A percentile compares a stretch with the other conserved stretches of the same genome.
These are phyloP conservation scores for Phytophthora melonis DNA, from an alignment of 352 stramenopile genomes.

Conservation along the genomic window DNA sequence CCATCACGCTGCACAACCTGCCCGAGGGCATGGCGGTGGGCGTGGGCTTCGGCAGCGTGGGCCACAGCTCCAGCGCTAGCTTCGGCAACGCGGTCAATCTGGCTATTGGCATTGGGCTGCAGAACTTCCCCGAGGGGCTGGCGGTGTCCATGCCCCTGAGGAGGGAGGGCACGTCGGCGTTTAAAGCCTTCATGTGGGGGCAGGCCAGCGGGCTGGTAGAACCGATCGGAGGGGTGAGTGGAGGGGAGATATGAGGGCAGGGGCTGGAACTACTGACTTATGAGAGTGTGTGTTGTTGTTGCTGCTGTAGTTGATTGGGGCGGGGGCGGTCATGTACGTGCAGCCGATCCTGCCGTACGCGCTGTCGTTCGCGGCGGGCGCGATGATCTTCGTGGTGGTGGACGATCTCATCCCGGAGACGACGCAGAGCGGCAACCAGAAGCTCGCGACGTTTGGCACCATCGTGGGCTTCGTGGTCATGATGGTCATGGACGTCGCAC, in stretches of 20 bases:
- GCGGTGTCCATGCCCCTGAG: slow-evolving; percentile 91
- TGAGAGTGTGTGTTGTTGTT: not conserved
- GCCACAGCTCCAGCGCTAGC: slow-evolving; percentile 70
- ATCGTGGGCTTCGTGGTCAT: slow-evolving; percentile 94
- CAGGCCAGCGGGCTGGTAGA: slow-evolving; percentile 92
- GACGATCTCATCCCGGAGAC: slow-evolving; percentile 92
- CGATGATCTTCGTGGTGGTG: slow-evolving; percentile 94
- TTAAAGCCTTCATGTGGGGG: slow-evolving; percentile 90
- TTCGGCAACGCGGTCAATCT: slow-evolving; percentile 89
- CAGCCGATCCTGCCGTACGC: slow-evolving; percentile 91
- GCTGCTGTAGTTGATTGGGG: slow-evolving; percentile 74
- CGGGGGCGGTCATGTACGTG: slow-evolving; percentile 85
- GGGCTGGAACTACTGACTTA: slow-evolving; percentile 1
- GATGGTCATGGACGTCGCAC: slow-evolving; percentile 91
- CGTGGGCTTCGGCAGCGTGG: slow-evolving; percentile 90
- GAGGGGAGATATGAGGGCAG: not conserved
- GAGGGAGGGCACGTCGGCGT: slow-evolving; percentile 85
- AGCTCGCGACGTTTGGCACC: slow-evolving; percentile 84
- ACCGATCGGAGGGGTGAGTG: slow-evolving; percentile 82
- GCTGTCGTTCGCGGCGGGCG: slow-evolving; percentile 90
- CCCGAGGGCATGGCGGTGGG: slow-evolving; percentile 91
- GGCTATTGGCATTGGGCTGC: slow-evolving; percentile 89
- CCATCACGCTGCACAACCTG: slow-evolving; percentile 92
- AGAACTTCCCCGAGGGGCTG: slow-evolving; percentile 92
- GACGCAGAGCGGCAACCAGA: slow-evolving; percentile 90